These are phyloP conservation scores for Eremomyces bilateralis DNA, from an alignment of 495 filamentous ascomycete genomes.

Conservation along the genomic window DNA sequence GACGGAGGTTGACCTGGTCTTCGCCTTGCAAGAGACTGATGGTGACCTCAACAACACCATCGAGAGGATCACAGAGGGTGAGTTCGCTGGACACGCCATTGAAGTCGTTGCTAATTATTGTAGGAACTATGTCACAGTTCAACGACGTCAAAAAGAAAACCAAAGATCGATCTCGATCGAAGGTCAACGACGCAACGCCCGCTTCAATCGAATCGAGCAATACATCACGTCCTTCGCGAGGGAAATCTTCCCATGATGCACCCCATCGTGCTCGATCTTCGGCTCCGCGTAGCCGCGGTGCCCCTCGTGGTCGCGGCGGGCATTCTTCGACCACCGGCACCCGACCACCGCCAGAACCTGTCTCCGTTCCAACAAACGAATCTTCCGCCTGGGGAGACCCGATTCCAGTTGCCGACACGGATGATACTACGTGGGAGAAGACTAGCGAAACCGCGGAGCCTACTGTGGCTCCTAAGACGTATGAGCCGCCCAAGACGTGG, in stretches of 20 bases:
- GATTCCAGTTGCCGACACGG: background rate
- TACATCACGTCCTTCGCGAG: slow-evolving; percentile 38
- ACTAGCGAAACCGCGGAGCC: slow-evolving; percentile 14
- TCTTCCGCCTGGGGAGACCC: slow-evolving; percentile 15
- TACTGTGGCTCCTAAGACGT: slow-evolving; percentile 15
- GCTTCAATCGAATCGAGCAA: slow-evolving; percentile 27
- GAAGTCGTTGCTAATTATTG: slow-evolving; percentile 4
- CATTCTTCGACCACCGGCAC: slow-evolving; percentile 29
- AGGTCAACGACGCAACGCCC: slow-evolving; percentile 48
- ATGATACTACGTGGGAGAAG: background rate
- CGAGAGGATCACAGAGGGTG: slow-evolving; percentile 82
- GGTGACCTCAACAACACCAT: slow-evolving; percentile 70
- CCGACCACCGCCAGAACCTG: slow-evolving; percentile 12
- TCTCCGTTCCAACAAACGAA: slow-evolving; percentile 15
- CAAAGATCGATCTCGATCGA: slow-evolving; percentile 62
- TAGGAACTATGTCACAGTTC: slow-evolving; percentile 84
- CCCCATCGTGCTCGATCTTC: slow-evolving; percentile 46
- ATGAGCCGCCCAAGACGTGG: slow-evolving; percentile 33
- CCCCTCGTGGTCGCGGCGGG: slow-evolving; percentile 43
- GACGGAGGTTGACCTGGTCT: slow-evolving; percentile 80
- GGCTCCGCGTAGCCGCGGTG: slow-evolving; percentile 54
- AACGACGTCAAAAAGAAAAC: slow-evolving; percentile 85
- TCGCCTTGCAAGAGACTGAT: slow-evolving; percentile 75
- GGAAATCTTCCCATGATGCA: slow-evolving; percentile 41
- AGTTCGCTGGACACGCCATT: slow-evolving; percentile 1